Percentiles rank a stretch among this genome's conserved stretches.
phyloP scores from a whole-genome alignment of 139 green algal species.

The Parachlorella kessleri region DNA sequence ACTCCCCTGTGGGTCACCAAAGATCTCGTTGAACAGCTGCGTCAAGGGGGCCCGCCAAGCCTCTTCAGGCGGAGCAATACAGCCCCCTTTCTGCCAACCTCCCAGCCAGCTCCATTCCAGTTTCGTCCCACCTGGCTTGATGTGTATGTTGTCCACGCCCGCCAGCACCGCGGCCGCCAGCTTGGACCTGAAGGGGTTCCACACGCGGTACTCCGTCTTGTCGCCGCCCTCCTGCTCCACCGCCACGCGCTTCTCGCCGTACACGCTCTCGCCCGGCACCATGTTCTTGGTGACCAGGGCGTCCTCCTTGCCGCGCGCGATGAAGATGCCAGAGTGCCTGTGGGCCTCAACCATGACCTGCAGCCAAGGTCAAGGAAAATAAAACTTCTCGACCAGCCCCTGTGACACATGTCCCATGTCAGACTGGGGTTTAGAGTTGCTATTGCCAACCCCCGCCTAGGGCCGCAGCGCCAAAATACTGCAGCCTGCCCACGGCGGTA shows the following conservation, averaged over 20 bases:
- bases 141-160: slow-evolving; percentile 98
- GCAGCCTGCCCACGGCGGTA: too few species aligned
- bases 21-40: too few species aligned
- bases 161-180: slow-evolving; percentile 96
- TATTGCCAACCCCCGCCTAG: too few species aligned
- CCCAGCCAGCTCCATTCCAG: too few species aligned
- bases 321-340: slow-evolving; percentile 97
- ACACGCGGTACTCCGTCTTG: slow-evolving; percentile 99
- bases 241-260: slow-evolving; percentile 97
- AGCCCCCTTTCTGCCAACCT: not conserved
- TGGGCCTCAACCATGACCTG: slow-evolving; percentile 85
- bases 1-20: too few species aligned
- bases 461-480: too few species aligned
- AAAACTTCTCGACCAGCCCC: too few species aligned
- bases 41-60: too few species aligned
- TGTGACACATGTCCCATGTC: too few species aligned
- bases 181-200: slow-evolving; percentile 99
- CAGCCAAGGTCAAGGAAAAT: too few species aligned
- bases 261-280: slow-evolving; percentile 95
- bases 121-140: slow-evolving; percentile 90
- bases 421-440: too few species aligned
- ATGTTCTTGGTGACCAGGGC: slow-evolving; percentile 96
- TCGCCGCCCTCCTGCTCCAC: slow-evolving; percentile 82
- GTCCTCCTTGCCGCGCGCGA: slow-evolving; percentile 93
- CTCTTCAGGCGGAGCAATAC: not conserved